Base-by-base conservation (phyloP, 164 flowering plant genomes). In the Nelumbo lutea region DNA sequence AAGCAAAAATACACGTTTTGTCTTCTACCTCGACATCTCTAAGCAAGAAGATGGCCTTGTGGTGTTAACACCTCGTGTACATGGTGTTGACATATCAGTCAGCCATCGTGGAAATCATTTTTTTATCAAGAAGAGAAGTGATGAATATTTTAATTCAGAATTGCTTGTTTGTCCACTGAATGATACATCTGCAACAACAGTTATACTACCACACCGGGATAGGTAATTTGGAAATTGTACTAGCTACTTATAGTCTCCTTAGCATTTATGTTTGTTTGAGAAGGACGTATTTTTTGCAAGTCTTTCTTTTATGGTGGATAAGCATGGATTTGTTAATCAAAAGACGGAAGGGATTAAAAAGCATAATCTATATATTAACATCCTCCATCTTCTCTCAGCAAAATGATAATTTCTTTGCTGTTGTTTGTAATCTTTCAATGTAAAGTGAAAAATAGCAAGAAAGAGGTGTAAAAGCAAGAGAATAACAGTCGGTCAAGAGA, bases 191-290 rank as follows among this genome's bases (percentile, higher is more conserved):
- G 82, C 81, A 40, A 84, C 87, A 51, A 87, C 79, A 11, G 79
- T 90, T 67, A 76, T 94, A 59, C 82, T 94, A 73, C 96, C 91
- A 13, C 97, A 94, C 77, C 85, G 93, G 76, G 88, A 85, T 80
- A 91, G 95, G 98, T 90, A 80, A 56, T 42, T 42, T 50, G 9
- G 11, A 56, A 9, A 10, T 60, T 68, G 6, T 66, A 56, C 9
- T 11, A 8, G 9, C 40, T 45, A 46, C 40, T n/a, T n/a, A 13
- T 3, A 53, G 57, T 53, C 14, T 4, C 9, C 39, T 1, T 62
- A 47, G 53, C 52, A 43, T 63, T 62, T 10, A 52, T 42, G 42
- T 50, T 61, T 70, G 50, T 15, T 57, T 9, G 45, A 39, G 62
- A 42, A 6, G 41, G 62, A 41, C 3, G 11, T 15, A 10, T 8